Evolutionary conservation across 129 eudicot species (phyloP).

Genomic region (Centella asiatica): DNA sequence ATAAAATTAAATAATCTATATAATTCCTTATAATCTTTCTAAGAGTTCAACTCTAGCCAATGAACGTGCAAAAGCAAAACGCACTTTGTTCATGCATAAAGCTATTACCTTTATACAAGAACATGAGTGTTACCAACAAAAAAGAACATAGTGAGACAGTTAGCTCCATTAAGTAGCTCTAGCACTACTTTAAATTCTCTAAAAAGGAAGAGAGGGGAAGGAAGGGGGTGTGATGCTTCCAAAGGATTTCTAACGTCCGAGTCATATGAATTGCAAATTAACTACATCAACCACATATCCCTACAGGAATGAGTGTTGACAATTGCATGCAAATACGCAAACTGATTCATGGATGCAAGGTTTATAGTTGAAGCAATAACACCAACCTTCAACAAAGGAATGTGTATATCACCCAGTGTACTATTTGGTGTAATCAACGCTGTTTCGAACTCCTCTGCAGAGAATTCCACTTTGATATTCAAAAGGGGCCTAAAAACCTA

Average conservation of each 20-base stretch:
- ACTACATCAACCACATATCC: background rate
- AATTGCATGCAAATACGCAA: background rate
- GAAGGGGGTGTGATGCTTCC: background rate
- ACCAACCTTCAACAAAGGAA: constrained; percentile 88
- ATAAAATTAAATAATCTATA: too few species aligned
- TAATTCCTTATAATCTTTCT: too few species aligned
- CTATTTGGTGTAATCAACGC: constrained; percentile 79
- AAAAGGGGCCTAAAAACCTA: constrained; percentile 93
- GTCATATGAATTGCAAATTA: too few species aligned
- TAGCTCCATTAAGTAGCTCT: background rate
- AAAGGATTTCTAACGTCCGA: too few species aligned
- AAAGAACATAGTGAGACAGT: too few species aligned
- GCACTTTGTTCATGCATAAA: background rate
- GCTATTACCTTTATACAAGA: background rate
- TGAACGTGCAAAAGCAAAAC: background rate
- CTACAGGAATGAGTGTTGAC: background rate
- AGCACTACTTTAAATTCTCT: background rate
- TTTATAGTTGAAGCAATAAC: background rate
- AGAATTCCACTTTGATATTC: constrained; percentile 77
- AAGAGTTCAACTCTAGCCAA: too few species aligned
- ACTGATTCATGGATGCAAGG: background rate
- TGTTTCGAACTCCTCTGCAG: constrained; percentile 88
- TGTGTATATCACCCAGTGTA: constrained; percentile 77
- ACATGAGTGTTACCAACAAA: background rate
- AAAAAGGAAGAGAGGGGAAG: background rate